A percentile compares a stretch with the other conserved stretches of the same genome.
phyloP scores from a whole-genome alignment of 2,329 filamentous ascomycete genomes.

The Talaromyces pinophilus region DNA sequence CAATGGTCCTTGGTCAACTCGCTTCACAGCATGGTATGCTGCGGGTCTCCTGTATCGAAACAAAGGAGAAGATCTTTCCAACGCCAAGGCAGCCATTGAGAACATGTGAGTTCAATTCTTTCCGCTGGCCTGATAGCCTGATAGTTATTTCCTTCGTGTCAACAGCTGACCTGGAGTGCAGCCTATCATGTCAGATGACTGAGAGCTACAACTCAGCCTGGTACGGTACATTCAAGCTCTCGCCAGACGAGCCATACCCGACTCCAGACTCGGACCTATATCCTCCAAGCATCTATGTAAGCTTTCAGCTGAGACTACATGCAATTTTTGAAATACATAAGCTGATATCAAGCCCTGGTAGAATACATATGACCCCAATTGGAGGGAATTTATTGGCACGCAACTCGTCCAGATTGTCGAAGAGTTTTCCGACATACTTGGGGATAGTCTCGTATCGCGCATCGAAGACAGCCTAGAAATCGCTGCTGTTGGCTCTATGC shows the following conservation, averaged over 20 bases:
- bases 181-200: constrained; percentile 9
- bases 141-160: background rate
- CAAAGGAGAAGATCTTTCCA: constrained; percentile 6
- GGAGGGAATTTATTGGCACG: constrained; percentile 13
- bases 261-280: constrained; percentile 11
- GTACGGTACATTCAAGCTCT: constrained; percentile 14
- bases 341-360: background rate
- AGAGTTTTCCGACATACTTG: constrained; percentile 17
- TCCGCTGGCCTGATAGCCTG: background rate
- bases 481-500: constrained; percentile 44
- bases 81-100: constrained; percentile 12
- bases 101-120: constrained; percentile 9
- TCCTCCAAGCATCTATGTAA: constrained; percentile 8
- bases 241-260: constrained; percentile 15
- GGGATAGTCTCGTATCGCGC: constrained; percentile 31
- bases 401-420: constrained; percentile 16
- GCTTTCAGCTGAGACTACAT: background rate
- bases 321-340: background rate
- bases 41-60: constrained; percentile 7
- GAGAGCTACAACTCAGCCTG: background rate
- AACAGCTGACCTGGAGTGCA: background rate
- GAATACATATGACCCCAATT: constrained; percentile 14
- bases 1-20: constrained; percentile 5
- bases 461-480: constrained; percentile 43
- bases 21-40: constrained; percentile 11